Evolutionary conservation across 768 basidiomycete genomes (phyloP).

Genomic region (Mycena crocata): DNA sequence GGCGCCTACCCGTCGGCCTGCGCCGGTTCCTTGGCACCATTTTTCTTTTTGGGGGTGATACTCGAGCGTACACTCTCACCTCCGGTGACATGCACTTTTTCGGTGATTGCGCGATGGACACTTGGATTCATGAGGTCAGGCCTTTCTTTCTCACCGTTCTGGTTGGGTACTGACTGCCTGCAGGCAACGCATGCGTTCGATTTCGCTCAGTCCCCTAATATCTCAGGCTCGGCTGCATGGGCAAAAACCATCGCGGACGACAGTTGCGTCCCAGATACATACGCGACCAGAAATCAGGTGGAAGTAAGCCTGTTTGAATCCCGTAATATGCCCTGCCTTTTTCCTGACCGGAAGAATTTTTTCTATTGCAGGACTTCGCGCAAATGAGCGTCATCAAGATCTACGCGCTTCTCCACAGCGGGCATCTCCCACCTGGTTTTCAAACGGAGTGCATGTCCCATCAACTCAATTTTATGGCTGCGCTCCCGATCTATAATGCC

Average conservation of each 20-base stretch:
- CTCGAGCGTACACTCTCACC: slow-evolving; percentile 9
- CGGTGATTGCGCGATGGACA: slow-evolving; percentile 8
- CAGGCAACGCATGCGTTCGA: slow-evolving; percentile 12
- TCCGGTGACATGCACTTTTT: slow-evolving; percentile 21
- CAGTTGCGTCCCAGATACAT: slow-evolving; percentile 17
- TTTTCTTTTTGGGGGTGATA: neutral
- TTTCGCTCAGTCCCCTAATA: neutral
- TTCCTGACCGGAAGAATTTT: no score
- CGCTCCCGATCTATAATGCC: slow-evolving; percentile 2
- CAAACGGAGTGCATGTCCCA: slow-evolving; percentile 12
- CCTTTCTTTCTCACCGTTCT: no score
- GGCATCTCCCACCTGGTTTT: slow-evolving; percentile 9
- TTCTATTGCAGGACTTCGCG: slow-evolving; percentile 15
- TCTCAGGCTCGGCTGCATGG: slow-evolving; percentile 8
- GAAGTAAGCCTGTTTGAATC: slow-evolving; percentile 11
- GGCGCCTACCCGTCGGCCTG: slow-evolving; percentile 21
- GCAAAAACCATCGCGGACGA: slow-evolving; percentile 3
- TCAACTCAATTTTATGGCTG: slow-evolving; percentile 19
- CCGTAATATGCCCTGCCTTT: no score
- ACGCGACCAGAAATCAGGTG: slow-evolving; percentile 3
- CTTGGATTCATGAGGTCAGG: slow-evolving; percentile 25
- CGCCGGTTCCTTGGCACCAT: slow-evolving; percentile 18
- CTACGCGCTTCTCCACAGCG: slow-evolving; percentile 13
- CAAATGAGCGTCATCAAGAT: slow-evolving; percentile 17
- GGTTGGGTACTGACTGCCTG: neutral